Evolutionary conservation across 495 filamentous ascomycete genomes (phyloP).

Genomic region (Aspergillus bridgeri): DNA sequence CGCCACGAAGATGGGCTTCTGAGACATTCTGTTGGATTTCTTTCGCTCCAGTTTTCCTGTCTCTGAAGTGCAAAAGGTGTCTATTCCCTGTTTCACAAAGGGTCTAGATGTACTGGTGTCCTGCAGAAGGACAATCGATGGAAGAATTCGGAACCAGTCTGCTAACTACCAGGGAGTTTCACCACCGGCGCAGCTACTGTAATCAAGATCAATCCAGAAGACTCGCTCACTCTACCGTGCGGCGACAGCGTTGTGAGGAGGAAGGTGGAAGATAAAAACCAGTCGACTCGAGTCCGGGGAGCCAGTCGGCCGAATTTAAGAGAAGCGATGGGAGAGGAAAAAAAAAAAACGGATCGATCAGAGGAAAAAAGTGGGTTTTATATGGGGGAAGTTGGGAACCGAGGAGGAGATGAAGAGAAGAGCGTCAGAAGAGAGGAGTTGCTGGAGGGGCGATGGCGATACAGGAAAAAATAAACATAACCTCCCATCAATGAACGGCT

Average conservation of each 20-base stretch:
- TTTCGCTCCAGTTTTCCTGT: background rate
- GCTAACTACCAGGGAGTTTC: constrained; percentile 21
- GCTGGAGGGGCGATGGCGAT: background rate
- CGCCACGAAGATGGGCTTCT: constrained; percentile 83
- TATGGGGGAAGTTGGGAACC: background rate
- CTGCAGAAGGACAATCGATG: background rate
- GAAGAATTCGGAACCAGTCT: constrained; percentile 1
- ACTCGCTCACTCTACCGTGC: background rate
- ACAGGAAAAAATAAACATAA: background rate
- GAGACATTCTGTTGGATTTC: constrained; percentile 53
- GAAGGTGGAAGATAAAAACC: background rate
- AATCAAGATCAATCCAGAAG: background rate
- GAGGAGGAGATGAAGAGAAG: background rate
- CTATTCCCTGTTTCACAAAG: background rate
- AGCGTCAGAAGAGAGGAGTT: too few relatives aligned
- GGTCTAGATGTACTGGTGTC: background rate
- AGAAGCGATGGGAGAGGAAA: background rate
- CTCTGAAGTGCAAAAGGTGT: too few relatives aligned
- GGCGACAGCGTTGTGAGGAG: background rate
- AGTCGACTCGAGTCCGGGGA: background rate
- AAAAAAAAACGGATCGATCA: background rate
- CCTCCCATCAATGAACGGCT: background rate
- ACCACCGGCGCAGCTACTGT: constrained; percentile 17
- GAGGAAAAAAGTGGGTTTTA: background rate
- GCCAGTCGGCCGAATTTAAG: background rate